Evolutionary conservation across 768 basidiomycete species (phyloP).

Genomic region (Lactarius sanguifluus): DNA sequence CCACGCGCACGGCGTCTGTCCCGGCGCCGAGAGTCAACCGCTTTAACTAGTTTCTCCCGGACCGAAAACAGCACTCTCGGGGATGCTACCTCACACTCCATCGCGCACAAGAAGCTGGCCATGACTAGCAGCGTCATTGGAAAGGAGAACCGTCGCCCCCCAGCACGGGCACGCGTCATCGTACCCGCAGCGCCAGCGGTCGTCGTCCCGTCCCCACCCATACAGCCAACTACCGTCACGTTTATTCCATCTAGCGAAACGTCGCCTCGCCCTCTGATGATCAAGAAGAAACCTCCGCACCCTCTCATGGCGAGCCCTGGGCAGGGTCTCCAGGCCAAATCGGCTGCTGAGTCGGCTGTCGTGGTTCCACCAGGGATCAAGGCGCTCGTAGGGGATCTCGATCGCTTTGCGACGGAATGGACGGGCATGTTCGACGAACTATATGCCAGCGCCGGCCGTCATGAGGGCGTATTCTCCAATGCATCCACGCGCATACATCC

Average conservation of each 20-base stretch:
- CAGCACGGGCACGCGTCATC: not conserved
- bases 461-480: not conserved
- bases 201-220: not conserved
- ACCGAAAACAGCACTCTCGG: not conserved
- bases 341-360: not conserved
- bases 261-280: conserved; percentile 4
- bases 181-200: not conserved
- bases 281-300: not conserved
- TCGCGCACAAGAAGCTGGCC: not conserved
- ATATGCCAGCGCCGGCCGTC: not conserved
- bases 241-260: not conserved
- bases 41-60: conserved; percentile 6
- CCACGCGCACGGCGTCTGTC: not conserved
- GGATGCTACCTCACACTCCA: too few species aligned
- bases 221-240: not conserved
- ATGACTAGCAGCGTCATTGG: not conserved
- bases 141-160: conserved; percentile 20
- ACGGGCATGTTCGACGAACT: conserved; percentile 22
- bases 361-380: conserved; percentile 13
- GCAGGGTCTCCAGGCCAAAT: not conserved
- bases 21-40: conserved; percentile 2
- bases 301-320: not conserved
- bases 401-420: conserved; percentile 24
- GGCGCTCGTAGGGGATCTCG: conserved; percentile 19
- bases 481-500: not conserved